Evolutionary conservation across 2,329 filamentous ascomycete species (phyloP).

Genomic region (Chaetomium olivaceum): DNA sequence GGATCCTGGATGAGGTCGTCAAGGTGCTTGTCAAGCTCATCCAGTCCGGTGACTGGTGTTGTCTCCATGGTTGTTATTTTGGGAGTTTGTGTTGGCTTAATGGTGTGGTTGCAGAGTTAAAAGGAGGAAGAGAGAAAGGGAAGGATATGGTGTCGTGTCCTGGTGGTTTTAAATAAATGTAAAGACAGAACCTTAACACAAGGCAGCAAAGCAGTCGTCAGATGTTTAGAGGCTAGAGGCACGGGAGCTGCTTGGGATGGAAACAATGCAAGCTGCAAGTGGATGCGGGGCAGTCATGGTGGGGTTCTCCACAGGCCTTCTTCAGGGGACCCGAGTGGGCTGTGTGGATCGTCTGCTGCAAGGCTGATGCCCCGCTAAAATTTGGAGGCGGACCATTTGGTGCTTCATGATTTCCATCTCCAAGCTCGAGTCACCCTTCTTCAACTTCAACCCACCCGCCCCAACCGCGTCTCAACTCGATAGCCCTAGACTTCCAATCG

Average conservation of each 20-base stretch:
- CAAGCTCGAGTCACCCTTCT: slow-evolving; percentile 2
- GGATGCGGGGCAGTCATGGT: not conserved
- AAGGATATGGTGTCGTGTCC: too few relatives aligned
- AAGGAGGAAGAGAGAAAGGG: too few relatives aligned
- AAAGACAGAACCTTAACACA: not conserved
- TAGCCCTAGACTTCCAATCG: not conserved
- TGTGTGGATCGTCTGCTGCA: not conserved
- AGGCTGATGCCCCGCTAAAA: slow-evolving; percentile 21
- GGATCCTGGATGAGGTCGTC: slow-evolving; percentile 50
- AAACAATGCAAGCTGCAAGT: not conserved
- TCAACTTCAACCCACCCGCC: not conserved
- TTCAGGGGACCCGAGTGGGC: not conserved
- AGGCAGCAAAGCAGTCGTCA: slow-evolving; percentile 15
- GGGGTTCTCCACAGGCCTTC: not conserved
- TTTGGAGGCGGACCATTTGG: slow-evolving; percentile 3
- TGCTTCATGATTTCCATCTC: not conserved
- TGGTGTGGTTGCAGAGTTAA: not conserved
- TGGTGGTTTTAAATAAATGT: slow-evolving; percentile 29
- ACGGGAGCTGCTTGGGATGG: not conserved
- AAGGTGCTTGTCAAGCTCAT: slow-evolving; percentile 57
- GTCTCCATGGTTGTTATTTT: slow-evolving; percentile 38
- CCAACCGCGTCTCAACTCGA: not conserved
- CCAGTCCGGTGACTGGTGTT: slow-evolving; percentile 52
- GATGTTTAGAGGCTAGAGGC: not conserved
- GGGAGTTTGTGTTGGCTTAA: not conserved